Percentiles rank a stretch among this genome's conserved stretches.
Evolutionary conservation across 2,329 filamentous ascomycete genomes (phyloP).

Genomic region (Colletotrichum destructivum): DNA sequence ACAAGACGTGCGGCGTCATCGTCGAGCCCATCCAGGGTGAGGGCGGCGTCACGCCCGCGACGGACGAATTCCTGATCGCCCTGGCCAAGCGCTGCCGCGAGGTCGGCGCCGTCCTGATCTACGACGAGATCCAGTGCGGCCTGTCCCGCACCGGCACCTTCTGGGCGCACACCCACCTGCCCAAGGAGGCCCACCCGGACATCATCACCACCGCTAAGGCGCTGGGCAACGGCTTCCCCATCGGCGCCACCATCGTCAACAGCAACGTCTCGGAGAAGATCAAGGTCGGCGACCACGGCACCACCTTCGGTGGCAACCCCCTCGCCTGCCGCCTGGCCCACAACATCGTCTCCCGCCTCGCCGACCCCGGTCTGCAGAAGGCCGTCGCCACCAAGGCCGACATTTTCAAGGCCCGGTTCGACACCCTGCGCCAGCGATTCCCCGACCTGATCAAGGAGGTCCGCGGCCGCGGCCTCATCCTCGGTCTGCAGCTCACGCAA

Average conservation of each 20-base stretch:
- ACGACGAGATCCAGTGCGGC: slow-evolving; percentile 98
- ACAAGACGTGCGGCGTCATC: slow-evolving; percentile 92
- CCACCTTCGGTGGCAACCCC: slow-evolving; percentile 94
- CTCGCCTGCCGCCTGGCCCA: slow-evolving; percentile 88
- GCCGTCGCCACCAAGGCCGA: slow-evolving; percentile 77
- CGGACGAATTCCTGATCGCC: slow-evolving; percentile 84
- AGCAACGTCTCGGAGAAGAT: slow-evolving; percentile 59
- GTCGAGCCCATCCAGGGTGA: slow-evolving; percentile 98
- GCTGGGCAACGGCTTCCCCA: slow-evolving; percentile 95
- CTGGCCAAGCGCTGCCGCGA: slow-evolving; percentile 88
- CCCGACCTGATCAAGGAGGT: slow-evolving; percentile 84
- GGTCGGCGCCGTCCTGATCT: slow-evolving; percentile 90
- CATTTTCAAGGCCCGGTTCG: slow-evolving; percentile 65
- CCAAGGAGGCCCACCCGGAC: slow-evolving; percentile 88
- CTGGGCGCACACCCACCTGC: slow-evolving; percentile 88
- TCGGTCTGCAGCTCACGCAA: slow-evolving; percentile 86
- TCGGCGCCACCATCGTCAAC: slow-evolving; percentile 77
- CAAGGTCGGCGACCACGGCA: slow-evolving; percentile 85
- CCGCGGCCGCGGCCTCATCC: slow-evolving; percentile 86
- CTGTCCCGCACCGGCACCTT: slow-evolving; percentile 88
- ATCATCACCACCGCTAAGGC: slow-evolving; percentile 96
- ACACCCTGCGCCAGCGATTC: slow-evolving; percentile 62
- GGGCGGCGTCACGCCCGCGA: slow-evolving; percentile 89
- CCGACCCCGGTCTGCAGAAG: slow-evolving; percentile 78
- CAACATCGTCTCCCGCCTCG: slow-evolving; percentile 84